Conservation (phyloP, 2,329 filamentous ascomycete genomes). For the Colletotrichum lini region DNA sequence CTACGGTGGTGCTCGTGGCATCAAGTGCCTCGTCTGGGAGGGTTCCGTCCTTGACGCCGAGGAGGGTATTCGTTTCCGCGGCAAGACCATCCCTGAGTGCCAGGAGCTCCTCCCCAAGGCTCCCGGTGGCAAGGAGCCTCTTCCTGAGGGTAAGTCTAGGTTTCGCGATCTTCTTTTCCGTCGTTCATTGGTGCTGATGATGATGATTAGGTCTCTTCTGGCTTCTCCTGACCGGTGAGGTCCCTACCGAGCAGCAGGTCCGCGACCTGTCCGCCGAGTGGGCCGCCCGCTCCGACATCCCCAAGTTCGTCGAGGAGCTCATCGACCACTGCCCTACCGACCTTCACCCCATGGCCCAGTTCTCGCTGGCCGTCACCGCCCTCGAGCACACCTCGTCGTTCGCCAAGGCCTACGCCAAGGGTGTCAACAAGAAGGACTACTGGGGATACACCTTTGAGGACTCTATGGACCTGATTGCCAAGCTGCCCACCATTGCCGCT, state of each 20-base stretch:
- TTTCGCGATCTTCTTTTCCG: not conserved
- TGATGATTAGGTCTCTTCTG: constrained; percentile 87
- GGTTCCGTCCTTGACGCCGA: constrained; percentile 97
- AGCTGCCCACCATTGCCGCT: constrained; percentile 97
- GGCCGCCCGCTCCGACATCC: constrained; percentile 96
- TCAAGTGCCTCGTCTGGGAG: constrained; percentile 99
- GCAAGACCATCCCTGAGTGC: constrained; percentile 99
- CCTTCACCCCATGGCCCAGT: constrained; percentile 99
- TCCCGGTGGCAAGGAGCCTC: constrained; percentile 94
- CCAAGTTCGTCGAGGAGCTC: constrained; percentile 99
- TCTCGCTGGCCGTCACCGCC: constrained; percentile 96
- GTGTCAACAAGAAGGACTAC: constrained; percentile 99
- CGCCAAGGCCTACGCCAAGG: constrained; percentile 98
- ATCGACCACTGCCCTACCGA: constrained; percentile 99
- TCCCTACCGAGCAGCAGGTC: constrained; percentile 97
- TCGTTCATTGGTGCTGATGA: constrained; percentile 1
- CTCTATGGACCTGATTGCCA: constrained; percentile 99
- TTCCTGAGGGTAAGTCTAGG: constrained; percentile 82
- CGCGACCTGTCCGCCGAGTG: constrained; percentile 98
- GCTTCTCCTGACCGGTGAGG: constrained; percentile 98
- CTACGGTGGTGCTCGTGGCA: constrained; percentile 98
- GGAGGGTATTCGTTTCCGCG: constrained; percentile 99
- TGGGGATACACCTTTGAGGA: constrained; percentile 99
- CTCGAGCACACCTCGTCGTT: constrained; percentile 99
- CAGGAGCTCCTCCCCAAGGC: constrained; percentile 98